Conservation (phyloP, 192 early-diverging fungal species). For the Coemansia sp. region DNA sequence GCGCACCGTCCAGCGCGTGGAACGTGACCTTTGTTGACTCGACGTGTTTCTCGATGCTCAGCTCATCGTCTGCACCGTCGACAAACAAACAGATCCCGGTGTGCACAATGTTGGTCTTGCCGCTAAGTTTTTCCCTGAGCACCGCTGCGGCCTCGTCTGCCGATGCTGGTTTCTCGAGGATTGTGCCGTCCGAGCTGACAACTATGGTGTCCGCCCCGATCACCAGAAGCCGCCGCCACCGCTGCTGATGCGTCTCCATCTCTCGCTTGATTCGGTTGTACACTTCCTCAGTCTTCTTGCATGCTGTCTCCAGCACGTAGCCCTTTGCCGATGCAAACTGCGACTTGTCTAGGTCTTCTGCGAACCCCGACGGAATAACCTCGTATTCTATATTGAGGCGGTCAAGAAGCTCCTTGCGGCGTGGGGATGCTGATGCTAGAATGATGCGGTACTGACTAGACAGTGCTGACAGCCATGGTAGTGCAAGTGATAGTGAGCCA, state of each 20-base stretch:
- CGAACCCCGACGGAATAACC: constrained; percentile 70
- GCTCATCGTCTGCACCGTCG: constrained; percentile 10
- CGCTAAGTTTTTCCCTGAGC: constrained; percentile 58
- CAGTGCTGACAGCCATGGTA: constrained; percentile 29
- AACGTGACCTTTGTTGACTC: constrained; percentile 74
- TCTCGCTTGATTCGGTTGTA: constrained; percentile 53
- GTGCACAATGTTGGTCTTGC: constrained; percentile 66
- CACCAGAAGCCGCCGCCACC: constrained; percentile 58
- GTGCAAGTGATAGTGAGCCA: constrained; percentile 2
- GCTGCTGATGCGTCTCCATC: not conserved
- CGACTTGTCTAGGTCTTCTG: constrained; percentile 76
- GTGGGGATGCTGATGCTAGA: constrained; percentile 78
- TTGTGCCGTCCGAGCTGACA: constrained; percentile 55
- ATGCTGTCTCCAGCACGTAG: constrained; percentile 74
- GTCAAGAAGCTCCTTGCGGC: constrained; percentile 73
- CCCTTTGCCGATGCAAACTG: constrained; percentile 58
- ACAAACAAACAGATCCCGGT: constrained; percentile 70
- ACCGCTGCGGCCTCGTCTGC: constrained; percentile 62
- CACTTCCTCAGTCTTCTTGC: constrained; percentile 70
- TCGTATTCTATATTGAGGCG: constrained; percentile 58
- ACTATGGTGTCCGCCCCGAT: constrained; percentile 89
- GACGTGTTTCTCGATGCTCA: constrained; percentile 13
- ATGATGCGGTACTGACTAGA: constrained; percentile 56
- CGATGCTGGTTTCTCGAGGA: constrained; percentile 81
- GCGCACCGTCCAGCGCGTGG: constrained; percentile 59